A percentile compares a stretch with the other conserved stretches of the same genome.
Evolutionary conservation across 2,329 filamentous ascomycete species (phyloP).

Genomic region (Epichloe uncinata): DNA sequence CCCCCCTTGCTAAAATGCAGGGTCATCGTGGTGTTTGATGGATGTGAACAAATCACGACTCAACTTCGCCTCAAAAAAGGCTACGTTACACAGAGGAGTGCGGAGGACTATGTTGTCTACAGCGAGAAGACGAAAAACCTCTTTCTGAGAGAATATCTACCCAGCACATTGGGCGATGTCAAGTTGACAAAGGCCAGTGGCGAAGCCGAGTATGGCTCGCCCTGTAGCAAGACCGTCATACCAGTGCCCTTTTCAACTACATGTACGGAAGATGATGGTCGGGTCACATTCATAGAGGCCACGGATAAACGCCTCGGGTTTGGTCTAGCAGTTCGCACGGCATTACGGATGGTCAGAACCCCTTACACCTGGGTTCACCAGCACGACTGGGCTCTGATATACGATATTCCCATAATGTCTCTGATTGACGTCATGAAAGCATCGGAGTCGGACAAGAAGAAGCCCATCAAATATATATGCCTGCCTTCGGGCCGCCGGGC

Average conservation of each 20-base stretch:
- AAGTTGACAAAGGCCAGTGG: conserved; percentile 10
- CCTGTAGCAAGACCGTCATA: conserved; percentile 17
- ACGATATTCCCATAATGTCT: conserved; percentile 28
- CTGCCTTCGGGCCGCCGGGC: conserved; percentile 38
- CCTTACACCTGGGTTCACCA: conserved; percentile 45
- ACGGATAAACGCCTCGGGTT: conserved; percentile 34
- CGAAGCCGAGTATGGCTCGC: conserved; percentile 35
- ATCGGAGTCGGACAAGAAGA: background rate
- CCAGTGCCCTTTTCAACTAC: conserved; percentile 7
- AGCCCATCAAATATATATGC: conserved; percentile 37
- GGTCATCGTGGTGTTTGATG: conserved; percentile 39
- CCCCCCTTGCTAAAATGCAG: conserved; percentile 25
- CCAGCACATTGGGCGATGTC: background rate
- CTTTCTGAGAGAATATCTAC: conserved; percentile 11
- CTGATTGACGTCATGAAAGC: conserved; percentile 33
- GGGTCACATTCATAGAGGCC: conserved; percentile 36
- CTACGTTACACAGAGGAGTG: conserved; percentile 33
- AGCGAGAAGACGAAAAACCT: conserved; percentile 33
- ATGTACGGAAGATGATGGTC: conserved; percentile 17
- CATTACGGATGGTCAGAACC: conserved; percentile 31
- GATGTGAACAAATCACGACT: conserved; percentile 32
- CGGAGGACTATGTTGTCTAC: conserved; percentile 27
- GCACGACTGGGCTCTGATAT: conserved; percentile 39
- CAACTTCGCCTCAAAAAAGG: conserved; percentile 38
- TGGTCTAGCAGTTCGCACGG: conserved; percentile 38